Percentiles rank a stretch among this genome's conserved stretches.
Conservation (phyloP, 768 basidiomycete genomes). For the Boletus sensibilis region DNA sequence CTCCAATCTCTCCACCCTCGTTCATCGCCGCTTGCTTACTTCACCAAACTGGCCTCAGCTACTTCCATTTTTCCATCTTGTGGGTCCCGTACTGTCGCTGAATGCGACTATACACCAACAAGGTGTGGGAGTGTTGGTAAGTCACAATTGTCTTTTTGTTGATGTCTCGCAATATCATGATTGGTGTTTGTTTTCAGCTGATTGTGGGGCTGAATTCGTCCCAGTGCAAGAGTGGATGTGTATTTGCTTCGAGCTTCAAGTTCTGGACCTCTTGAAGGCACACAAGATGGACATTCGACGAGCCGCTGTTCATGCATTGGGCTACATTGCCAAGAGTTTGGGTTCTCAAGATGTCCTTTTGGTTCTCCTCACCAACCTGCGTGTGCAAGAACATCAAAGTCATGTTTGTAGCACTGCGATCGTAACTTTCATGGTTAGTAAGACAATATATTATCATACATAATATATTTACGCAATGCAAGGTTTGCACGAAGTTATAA, state of each 20-base stretch:
- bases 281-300: conserved; percentile 99
- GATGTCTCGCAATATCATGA: neutral
- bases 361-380: conserved; percentile 92
- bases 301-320: conserved; percentile 98
- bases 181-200: conserved; percentile 48
- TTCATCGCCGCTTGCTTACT: too few species aligned
- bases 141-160: conserved; percentile 2
- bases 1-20: too few species aligned
- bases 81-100: too few species aligned
- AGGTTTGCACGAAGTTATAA: too few species aligned
- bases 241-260: conserved; percentile 98
- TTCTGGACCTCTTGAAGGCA: conserved; percentile 92
- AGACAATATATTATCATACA: too few species aligned
- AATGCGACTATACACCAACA: too few species aligned
- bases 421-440: too few species aligned
- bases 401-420: conserved; percentile 99
- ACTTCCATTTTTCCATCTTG: too few species aligned
- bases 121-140: conserved; percentile 83
- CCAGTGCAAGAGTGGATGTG: conserved; percentile 99
- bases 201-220: conserved; percentile 98
- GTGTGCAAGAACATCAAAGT: conserved; percentile 98
- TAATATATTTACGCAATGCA: too few species aligned
- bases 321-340: conserved; percentile 98
- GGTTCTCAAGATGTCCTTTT: conserved; percentile 98
- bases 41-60: too few species aligned